phyloP scores from a whole-genome alignment of 2,329 filamentous ascomycete species.

The Pseudogymnoascus sp. region DNA sequence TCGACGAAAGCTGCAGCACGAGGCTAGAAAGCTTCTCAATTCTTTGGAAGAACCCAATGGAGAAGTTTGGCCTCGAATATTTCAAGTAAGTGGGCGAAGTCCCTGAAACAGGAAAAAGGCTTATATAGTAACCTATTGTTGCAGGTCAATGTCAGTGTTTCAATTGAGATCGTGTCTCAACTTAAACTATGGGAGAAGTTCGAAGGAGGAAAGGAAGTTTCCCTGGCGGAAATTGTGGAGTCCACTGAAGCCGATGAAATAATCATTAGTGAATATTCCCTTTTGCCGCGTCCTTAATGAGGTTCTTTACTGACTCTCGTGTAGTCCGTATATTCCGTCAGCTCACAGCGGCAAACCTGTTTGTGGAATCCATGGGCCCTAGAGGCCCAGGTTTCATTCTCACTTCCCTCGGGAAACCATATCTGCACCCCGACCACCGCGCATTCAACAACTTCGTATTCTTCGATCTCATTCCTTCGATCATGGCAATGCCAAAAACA shows the following conservation, averaged over 20 bases:
- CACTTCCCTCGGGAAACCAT: constrained; percentile 18
- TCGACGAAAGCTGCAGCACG: constrained; percentile 19
- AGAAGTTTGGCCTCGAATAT: constrained; percentile 22
- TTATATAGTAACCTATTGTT: background rate
- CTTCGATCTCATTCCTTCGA: constrained; percentile 18
- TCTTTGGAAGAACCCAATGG: constrained; percentile 21
- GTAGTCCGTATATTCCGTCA: constrained; percentile 18
- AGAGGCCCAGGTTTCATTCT: constrained; percentile 14
- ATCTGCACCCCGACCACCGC: constrained; percentile 17
- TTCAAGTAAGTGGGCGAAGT: constrained; percentile 14
- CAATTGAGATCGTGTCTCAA: constrained; percentile 19
- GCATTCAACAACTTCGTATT: constrained; percentile 21
- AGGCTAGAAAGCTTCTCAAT: constrained; percentile 19
- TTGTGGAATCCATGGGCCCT: constrained; percentile 14
- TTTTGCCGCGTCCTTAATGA: background rate
- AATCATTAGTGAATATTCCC: constrained; percentile 18
- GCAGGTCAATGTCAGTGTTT: constrained; percentile 20
- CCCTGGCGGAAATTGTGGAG: constrained; percentile 17
- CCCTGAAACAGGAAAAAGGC: background rate
- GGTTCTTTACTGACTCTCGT: background rate
- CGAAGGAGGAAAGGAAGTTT: constrained; percentile 18
- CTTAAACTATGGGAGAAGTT: constrained; percentile 19
- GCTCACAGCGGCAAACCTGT: constrained; percentile 17
- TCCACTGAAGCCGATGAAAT: constrained; percentile 19
- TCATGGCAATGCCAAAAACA: constrained; percentile 21